phyloP scores from a whole-genome alignment of 2,329 filamentous ascomycete genomes.

The Fusarium sp. region DNA sequence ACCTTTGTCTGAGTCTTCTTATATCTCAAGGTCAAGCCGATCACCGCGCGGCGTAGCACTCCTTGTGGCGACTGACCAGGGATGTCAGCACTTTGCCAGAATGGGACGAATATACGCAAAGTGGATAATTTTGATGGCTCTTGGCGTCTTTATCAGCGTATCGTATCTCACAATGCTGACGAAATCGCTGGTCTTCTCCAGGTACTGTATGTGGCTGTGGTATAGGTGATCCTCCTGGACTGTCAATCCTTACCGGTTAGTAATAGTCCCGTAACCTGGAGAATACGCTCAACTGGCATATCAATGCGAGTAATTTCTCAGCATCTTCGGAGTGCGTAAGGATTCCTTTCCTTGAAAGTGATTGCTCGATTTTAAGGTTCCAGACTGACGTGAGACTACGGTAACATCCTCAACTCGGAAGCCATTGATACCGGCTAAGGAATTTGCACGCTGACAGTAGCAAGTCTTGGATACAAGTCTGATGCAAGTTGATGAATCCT shows the following conservation, averaged over 20 bases:
- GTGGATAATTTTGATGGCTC: not conserved
- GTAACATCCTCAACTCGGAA: not conserved
- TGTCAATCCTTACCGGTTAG: not conserved
- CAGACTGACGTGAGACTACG: not conserved
- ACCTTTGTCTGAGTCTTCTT: not conserved
- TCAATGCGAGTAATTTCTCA: not conserved
- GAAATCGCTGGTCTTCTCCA: not conserved
- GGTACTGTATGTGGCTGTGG: not conserved
- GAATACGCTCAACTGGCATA: not conserved
- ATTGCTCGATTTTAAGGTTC: not conserved
- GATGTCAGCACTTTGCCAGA: constrained; percentile 14
- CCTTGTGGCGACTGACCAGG: not conserved
- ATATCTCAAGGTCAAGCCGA: constrained; percentile 1
- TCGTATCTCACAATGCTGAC: constrained; percentile 4
- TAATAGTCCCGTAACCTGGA: not conserved
- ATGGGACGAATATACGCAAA: constrained; percentile 11
- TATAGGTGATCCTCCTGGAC: not conserved
- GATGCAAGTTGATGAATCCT: not conserved
- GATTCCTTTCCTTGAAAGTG: not conserved
- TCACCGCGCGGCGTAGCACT: constrained; percentile 1
- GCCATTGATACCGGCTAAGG: not conserved
- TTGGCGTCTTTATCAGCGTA: not conserved
- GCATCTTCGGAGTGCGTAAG: not conserved
- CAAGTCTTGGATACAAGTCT: not conserved
- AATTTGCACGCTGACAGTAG: not conserved